Evolutionary conservation across 257 asterid species (phyloP), one percentile per base, ranked within the genome.

Genomic region (Nicotiana benthamiana): DNA sequence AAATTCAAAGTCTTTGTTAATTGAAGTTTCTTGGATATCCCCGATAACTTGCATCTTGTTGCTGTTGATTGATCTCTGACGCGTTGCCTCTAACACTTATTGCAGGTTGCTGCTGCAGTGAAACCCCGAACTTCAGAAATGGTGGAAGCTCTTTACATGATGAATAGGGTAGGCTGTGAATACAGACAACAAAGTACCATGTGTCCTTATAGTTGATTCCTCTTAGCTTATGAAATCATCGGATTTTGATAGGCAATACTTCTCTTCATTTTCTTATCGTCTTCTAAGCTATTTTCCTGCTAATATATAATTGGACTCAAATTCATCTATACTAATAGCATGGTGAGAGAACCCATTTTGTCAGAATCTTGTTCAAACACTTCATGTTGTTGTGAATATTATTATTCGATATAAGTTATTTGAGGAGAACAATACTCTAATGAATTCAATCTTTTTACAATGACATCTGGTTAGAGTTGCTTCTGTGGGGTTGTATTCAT

Each of bases 61-160:
- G 22, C 74, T 79, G 65, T 27, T 72, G 64, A 51, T 79, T 63
- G 61, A 79, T 79, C 61, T 79, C 64, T 79, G 77, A 48, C 57
- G 28, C 59, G 27, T 63, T 64, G 74, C 82, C 61, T 59, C 56
- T 24, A 46, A 30, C 30, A 6, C 79, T 85, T 78, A 34, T 77
- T 83, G 80, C 88, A 94, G 98, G 94, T 93, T 80, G 93, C 93
- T 40, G 84, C 90, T 81, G 90, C 91, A 75, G 89, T 94, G 81
- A 84, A 89, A 79, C 86, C 87, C 83, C 90, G 97, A 68, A 83
- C 95, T 77, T 76, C 85, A 4, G 97, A 91, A 64, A 94, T 94
- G 98, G 97, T 88, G 86, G 98, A 94, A 87, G 85, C 97, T 59
- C 90, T 94, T 80, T 94, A 87, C 90, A 85, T 93, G 68, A 77